phyloP scores from a whole-genome alignment of 225 moss, liverwort and hornwort genomes.

The Climacium dendroides region DNA sequence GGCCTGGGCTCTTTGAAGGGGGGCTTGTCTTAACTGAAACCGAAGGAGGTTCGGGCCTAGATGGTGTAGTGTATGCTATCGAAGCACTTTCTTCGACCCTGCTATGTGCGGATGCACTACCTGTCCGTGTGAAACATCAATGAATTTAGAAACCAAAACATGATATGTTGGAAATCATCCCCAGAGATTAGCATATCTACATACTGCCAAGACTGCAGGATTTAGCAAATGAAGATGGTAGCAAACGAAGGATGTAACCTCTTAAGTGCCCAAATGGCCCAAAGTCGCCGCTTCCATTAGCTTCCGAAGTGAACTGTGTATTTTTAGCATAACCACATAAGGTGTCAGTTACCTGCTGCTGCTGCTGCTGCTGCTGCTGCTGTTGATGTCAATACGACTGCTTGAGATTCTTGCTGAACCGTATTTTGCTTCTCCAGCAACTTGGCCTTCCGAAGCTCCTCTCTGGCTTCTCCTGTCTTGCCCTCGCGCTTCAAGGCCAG shows the following conservation, averaged over 20 bases:
- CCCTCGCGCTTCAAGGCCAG: constrained; percentile 77
- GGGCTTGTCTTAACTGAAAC: constrained; percentile 12
- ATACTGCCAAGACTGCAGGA: background rate
- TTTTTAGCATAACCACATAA: background rate
- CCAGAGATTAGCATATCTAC: background rate
- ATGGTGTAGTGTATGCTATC: background rate
- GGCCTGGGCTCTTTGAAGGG: constrained; percentile 28
- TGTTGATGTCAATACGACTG: background rate
- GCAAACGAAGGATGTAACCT: background rate
- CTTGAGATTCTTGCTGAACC: constrained; percentile 11
- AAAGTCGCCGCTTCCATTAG: background rate
- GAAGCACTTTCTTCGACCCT: constrained; percentile 17
- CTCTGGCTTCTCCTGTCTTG: constrained; percentile 68
- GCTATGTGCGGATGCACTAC: background rate
- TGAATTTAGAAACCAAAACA: background rate
- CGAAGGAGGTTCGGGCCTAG: background rate
- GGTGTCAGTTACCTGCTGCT: background rate
- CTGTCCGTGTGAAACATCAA: constrained; percentile 5
- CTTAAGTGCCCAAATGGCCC: background rate
- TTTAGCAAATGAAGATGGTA: background rate
- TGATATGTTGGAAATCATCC: background rate
- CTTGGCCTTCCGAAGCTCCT: constrained; percentile 80
- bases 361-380: background rate
- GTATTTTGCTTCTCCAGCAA: constrained; percentile 54
- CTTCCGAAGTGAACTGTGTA: background rate